A percentile compares a stretch with the other conserved stretches of the same genome.
Conservation (phyloP, 352 stramenopile species). For the Pythium chondricola region DNA sequence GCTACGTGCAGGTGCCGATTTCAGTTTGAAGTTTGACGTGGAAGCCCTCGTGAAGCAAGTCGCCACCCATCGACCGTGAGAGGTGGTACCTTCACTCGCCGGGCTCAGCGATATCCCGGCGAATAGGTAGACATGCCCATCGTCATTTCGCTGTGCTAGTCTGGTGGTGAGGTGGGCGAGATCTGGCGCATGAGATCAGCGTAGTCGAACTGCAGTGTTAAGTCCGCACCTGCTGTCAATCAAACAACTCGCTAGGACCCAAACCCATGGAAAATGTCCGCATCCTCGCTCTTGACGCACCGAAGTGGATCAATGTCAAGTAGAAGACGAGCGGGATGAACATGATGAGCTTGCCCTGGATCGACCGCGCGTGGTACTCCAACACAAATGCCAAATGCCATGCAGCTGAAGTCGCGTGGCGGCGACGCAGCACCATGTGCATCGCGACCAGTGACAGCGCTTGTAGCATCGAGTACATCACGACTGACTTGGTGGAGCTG, state of each 20-base stretch:
- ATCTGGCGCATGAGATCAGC: neutral
- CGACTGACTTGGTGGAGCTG: conserved; percentile 4
- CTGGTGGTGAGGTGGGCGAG: neutral
- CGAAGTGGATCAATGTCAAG: conserved; percentile 17
- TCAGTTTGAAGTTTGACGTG: conserved; percentile 7
- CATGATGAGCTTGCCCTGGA: conserved; percentile 10
- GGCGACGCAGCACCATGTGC: conserved; percentile 4
- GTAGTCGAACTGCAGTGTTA: neutral
- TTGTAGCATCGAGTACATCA: conserved; percentile 13
- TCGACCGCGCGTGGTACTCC: conserved; percentile 9
- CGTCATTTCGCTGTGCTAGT: too few species aligned
- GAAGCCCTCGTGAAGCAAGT: neutral
- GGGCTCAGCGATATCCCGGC: too few species aligned
- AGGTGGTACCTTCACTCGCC: too few species aligned
- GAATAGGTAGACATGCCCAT: too few species aligned
- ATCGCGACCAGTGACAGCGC: conserved; percentile 3
- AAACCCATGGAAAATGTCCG: neutral
- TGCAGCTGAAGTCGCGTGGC: conserved; percentile 3
- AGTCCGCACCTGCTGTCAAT: neutral
- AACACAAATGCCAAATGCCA: conserved; percentile 16
- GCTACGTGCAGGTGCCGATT: conserved; percentile 5
- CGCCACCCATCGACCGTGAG: neutral
- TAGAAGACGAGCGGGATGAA: conserved; percentile 16
- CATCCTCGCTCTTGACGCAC: conserved; percentile 4
- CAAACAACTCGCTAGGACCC: too few species aligned